Evolutionary conservation across 1,139 yeast species (phyloP).

Genomic region (Nakaseomyces nivariensis): DNA sequence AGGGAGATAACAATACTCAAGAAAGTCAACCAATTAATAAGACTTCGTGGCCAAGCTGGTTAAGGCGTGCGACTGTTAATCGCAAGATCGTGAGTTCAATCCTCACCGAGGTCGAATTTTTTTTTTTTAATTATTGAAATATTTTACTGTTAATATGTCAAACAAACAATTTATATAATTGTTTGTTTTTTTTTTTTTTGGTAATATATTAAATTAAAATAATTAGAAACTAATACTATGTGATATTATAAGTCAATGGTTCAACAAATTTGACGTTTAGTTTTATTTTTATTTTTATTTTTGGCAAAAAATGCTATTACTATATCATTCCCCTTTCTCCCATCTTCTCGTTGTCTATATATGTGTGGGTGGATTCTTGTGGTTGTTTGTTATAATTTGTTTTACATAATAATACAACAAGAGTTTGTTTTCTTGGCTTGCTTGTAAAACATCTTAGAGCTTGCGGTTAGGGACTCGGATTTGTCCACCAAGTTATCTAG

Average conservation of each 20-base stretch:
- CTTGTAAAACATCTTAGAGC: conserved; percentile 89
- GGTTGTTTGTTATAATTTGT: background rate
- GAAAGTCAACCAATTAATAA: background rate
- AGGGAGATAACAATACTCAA: no score
- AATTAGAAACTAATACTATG: no score
- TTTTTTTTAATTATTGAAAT: conserved; percentile 6
- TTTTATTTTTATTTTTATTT: no score
- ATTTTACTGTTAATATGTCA: background rate
- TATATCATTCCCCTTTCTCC: no score
- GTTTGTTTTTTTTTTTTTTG: background rate
- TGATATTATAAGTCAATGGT: no score
- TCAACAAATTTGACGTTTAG: no score
- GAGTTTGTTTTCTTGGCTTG: conserved; percentile 97
- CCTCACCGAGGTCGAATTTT: conserved; percentile 29
- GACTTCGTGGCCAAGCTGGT: conserved; percentile 32
- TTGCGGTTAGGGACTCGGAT: conserved; percentile 81
- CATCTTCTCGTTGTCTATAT: no score
- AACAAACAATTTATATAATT: background rate
- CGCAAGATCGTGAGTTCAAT: conserved; percentile 32
- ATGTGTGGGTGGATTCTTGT: no score
- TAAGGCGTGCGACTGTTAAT: conserved; percentile 32
- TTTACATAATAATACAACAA: conserved; percentile 73
- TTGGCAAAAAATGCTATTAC: no score
- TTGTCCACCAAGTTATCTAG: conserved; percentile 89
- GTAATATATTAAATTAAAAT: background rate